Evolutionary conservation across 1,139 yeast genomes (phyloP), one percentile per base, ranked within the genome.

Genomic region (Magnusiomyces suaveolens): DNA sequence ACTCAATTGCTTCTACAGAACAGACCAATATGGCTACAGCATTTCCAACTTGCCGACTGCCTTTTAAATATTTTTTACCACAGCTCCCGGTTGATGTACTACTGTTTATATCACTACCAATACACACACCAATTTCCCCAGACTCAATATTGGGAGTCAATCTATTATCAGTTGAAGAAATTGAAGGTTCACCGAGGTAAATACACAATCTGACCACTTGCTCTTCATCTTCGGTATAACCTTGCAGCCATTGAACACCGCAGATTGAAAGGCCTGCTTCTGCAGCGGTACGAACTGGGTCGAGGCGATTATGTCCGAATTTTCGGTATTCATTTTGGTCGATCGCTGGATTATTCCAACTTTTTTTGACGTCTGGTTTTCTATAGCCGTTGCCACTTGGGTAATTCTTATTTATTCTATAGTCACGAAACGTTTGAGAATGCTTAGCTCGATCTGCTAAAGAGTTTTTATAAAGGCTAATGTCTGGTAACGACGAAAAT

Each of bases 231-330:
- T 16, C 25, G 4, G 49, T 18, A 29, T 47, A 18, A 8, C 51
- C 51, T 25, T 48, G 51, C 8, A 48, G 44, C 51, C 51, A 48
- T 38, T 48, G 51, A 38, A 48, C 3, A 1, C 44, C 51, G 21
- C 51, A 48, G 6, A 48, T 25, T 4, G 36, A 25, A 16, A 46
- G 21, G 3, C 41, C 41, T 6, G 41, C 41, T 16, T 38, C 41
- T 8, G 41, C 41, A 38, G 16, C 41, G 16, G 20, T 38, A 16
- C 4, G 20, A 4, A 38, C 41, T 8, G 41, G 41, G 18, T 38
- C 41, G 16, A 10, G 18, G 20, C 18, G 6, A 8, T 38, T 38
- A 12, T 4, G 16, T 38, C 20, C 20, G 18, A 16, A 8, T n/a
- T 18, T 38, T 38, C 4, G 8, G 8, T 38, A 18, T 8, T 38